Conservation (phyloP, 495 filamentous ascomycete genomes). For the Tuber microsphaerosporum region DNA sequence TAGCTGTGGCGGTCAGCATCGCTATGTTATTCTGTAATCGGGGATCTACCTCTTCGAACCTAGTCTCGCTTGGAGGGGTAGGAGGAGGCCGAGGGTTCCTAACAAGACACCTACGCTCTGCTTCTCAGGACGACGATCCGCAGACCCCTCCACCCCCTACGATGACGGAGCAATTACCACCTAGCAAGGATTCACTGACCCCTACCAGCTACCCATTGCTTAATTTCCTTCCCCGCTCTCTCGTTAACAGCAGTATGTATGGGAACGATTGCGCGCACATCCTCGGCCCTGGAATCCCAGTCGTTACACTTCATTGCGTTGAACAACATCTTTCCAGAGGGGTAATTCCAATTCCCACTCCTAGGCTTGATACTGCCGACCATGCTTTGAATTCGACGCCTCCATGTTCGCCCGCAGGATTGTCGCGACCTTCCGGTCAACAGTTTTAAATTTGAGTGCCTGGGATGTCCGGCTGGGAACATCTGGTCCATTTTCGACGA, state of each 20-base stretch:
- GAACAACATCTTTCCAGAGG: conserved; percentile 91
- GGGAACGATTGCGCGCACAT: conserved; percentile 84
- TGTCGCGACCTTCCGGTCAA: conserved; percentile 66
- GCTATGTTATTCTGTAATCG: too few species aligned
- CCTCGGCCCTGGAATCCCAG: conserved; percentile 53
- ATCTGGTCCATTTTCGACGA: conserved; percentile 33
- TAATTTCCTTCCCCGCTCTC: conserved; percentile 78
- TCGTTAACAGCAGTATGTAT: conserved; percentile 98
- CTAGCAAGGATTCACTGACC: conserved; percentile 32
- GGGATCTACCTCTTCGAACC: too few species aligned
- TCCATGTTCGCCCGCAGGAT: conserved; percentile 56
- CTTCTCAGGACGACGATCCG: too few species aligned
- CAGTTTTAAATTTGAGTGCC: conserved; percentile 40
- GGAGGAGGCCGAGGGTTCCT: too few species aligned
- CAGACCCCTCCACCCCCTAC: conserved; percentile 21
- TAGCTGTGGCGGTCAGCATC: too few species aligned
- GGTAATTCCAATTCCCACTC: conserved; percentile 88
- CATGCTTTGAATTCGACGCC: conserved; percentile 28
- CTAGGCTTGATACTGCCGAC: conserved; percentile 23
- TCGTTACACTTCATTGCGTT: conserved; percentile 83
- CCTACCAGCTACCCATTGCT: conserved; percentile 70
- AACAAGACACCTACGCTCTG: too few species aligned
- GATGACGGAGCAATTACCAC: conserved; percentile 6
- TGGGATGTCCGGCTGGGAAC: conserved; percentile 43
- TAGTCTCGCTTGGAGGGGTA: too few species aligned